phyloP scores from a whole-genome alignment of 2,329 filamentous ascomycete species.

The Scedosporium aurantiacum region DNA sequence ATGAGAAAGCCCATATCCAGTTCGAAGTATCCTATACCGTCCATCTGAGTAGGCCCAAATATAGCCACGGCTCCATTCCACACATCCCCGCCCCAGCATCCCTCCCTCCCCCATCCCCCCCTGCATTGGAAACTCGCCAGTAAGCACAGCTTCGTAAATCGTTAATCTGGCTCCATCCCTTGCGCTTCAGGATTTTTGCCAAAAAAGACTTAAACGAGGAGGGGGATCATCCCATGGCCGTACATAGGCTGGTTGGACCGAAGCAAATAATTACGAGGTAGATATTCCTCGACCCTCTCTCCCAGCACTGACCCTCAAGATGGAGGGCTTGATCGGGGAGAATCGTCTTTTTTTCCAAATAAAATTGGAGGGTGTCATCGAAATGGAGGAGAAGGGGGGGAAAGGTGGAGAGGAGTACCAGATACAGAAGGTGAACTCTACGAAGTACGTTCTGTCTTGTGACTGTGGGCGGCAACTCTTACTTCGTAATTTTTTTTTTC shows the following conservation, averaged over 20 bases:
- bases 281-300: not conserved
- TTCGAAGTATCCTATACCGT: not conserved
- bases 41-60: not conserved
- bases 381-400: too few species aligned
- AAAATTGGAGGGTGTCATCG: too few species aligned
- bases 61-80: not conserved
- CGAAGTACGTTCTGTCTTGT: too few species aligned
- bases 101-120: not conserved
- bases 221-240: not conserved
- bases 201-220: not conserved
- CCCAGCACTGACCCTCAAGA: too few species aligned
- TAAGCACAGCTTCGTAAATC: not conserved
- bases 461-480: too few species aligned
- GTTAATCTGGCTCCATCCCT: not conserved
- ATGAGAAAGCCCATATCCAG: not conserved
- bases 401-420: too few species aligned
- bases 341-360: too few species aligned
- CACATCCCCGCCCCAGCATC: not conserved
- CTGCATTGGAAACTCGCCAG: not conserved
- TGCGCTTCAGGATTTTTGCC: not conserved
- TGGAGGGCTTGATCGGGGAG: too few species aligned
- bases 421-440: too few species aligned
- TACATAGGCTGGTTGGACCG: not conserved
- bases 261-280: not conserved
- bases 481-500: too few species aligned